Conservation (phyloP, 73 alveolate species). For the Diophrys sp. region DNA sequence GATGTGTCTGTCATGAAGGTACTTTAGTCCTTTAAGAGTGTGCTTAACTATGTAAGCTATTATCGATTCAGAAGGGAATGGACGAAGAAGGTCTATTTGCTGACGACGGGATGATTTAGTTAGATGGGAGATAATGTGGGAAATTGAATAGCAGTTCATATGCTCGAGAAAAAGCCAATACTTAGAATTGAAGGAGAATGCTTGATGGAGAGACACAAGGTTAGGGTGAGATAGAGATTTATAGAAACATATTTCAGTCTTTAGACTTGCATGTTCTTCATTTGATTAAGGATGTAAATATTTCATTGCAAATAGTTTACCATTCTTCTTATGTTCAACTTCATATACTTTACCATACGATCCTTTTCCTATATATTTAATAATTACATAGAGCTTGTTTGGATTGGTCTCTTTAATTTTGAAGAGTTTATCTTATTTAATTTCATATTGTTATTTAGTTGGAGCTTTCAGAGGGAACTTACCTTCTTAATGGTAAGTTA, state of each 20-base stretch:
- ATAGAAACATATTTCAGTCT: constrained; percentile 37
- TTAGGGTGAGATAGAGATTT: constrained; percentile 19
- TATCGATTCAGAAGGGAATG: constrained; percentile 23
- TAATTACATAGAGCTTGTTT: neutral
- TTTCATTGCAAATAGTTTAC: constrained; percentile 18
- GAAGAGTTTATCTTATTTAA: neutral
- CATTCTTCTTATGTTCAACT: neutral
- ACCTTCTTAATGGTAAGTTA: constrained; percentile 41
- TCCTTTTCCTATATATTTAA: constrained; percentile 3
- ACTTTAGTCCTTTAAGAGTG: constrained; percentile 26
- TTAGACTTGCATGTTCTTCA: neutral
- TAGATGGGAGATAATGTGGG: too few relatives aligned
- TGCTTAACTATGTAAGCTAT: constrained; percentile 33
- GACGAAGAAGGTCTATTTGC: constrained; percentile 14
- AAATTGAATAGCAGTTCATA: too few relatives aligned
- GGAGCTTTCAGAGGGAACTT: constrained; percentile 30
- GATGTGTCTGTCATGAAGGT: constrained; percentile 45
- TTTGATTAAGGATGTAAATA: constrained; percentile 7
- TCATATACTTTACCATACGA: constrained; percentile 4
- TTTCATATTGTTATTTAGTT: neutral
- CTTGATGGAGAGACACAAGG: constrained; percentile 25
- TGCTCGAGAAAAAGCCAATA: constrained; percentile 27
- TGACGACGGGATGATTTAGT: constrained; percentile 27
- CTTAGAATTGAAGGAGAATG: constrained; percentile 26
- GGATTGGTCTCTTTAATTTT: neutral